Conservation (phyloP, 148 eudicot species). For the Limonium bicolor region DNA sequence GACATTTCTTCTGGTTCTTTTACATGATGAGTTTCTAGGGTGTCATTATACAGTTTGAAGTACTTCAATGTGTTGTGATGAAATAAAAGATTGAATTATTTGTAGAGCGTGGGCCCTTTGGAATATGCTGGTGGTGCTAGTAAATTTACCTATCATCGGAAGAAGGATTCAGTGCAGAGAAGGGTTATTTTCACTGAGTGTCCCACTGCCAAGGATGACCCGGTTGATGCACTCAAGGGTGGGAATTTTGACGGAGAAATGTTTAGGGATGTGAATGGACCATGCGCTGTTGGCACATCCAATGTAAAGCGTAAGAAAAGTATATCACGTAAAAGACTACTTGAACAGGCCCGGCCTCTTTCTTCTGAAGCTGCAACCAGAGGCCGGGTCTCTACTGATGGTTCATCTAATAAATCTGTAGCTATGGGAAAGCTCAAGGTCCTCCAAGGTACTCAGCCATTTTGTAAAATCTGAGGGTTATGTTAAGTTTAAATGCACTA, state of each 20-base stretch:
- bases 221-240: conserved; percentile 8
- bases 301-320: conserved; percentile 17
- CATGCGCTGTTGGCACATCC: conserved; percentile 11
- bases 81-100: conserved; percentile 22
- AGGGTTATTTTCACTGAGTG: conserved; percentile 30
- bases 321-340: conserved; percentile 6
- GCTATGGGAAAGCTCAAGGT: too few relatives aligned
- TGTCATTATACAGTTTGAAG: too few relatives aligned
- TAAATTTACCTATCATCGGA: conserved; percentile 49
- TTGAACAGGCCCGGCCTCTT: conserved; percentile 8
- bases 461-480: too few relatives aligned
- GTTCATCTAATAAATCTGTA: conserved; percentile 8
- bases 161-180: conserved; percentile 30
- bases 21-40: not conserved
- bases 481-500: too few relatives aligned
- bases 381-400: conserved; percentile 16
- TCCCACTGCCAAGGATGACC: conserved; percentile 18
- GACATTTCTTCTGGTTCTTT: not conserved
- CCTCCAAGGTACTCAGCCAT: too few relatives aligned
- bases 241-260: conserved; percentile 24
- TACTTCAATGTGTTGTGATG: too few relatives aligned
- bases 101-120: conserved; percentile 22
- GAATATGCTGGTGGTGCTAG: conserved; percentile 20
- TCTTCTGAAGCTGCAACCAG: conserved; percentile 7
- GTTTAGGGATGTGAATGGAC: conserved; percentile 6